These are phyloP conservation scores for Knoxdaviesia capensis DNA, from an alignment of 2,329 filamentous ascomycete genomes.

Conservation along the genomic window DNA sequence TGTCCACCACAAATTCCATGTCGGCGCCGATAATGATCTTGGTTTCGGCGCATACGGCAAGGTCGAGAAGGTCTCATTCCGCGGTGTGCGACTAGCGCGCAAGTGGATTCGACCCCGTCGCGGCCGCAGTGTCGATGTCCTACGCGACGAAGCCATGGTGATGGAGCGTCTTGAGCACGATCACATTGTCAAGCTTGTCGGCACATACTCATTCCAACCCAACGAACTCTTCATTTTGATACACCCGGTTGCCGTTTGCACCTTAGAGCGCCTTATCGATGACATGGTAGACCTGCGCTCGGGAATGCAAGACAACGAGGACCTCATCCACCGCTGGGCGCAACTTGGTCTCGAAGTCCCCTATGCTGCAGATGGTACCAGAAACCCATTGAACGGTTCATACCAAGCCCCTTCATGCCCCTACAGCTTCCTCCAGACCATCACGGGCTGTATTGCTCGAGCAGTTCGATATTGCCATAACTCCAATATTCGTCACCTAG, in stretches of 20 bases:
- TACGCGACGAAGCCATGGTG: slow-evolving; percentile 23
- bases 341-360: slow-evolving; percentile 9
- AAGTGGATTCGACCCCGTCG: slow-evolving; percentile 20
- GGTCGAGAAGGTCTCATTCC: slow-evolving; percentile 22
- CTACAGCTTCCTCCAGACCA: slow-evolving; percentile 19
- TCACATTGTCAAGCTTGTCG: slow-evolving; percentile 25
- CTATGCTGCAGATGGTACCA: slow-evolving; percentile 7
- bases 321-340: slow-evolving; percentile 12
- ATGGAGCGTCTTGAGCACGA: slow-evolving; percentile 26
- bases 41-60: slow-evolving; percentile 21
- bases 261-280: slow-evolving; percentile 19
- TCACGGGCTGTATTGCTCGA: slow-evolving; percentile 23
- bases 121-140: slow-evolving; percentile 16
- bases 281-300: slow-evolving; percentile 20
- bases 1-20: slow-evolving; percentile 10
- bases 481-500: slow-evolving; percentile 22
- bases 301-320: slow-evolving; percentile 18
- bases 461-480: slow-evolving; percentile 21
- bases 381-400: slow-evolving; percentile 3
- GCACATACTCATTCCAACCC: slow-evolving; percentile 20
- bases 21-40: slow-evolving; percentile 11
- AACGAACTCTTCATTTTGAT: slow-evolving; percentile 23
- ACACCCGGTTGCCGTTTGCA: slow-evolving; percentile 26
- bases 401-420: slow-evolving; percentile 11
- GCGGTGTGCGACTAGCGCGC: slow-evolving; percentile 20